Conservation (phyloP, 2,329 filamentous ascomycete genomes). For the Pestalotiopsis sp. region DNA sequence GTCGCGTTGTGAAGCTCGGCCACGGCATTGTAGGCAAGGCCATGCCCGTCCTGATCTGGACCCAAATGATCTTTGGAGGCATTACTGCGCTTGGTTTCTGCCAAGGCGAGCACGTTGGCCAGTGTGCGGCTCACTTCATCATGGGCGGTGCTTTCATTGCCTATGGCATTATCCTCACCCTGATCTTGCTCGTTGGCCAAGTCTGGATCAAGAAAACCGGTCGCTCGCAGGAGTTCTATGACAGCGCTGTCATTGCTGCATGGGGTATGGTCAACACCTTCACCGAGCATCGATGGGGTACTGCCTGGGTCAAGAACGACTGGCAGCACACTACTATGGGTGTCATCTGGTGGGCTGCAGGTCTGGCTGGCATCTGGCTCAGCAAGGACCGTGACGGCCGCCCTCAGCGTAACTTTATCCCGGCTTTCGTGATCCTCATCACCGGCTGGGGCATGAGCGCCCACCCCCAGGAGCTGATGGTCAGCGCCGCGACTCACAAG, state of each 20-base stretch:
- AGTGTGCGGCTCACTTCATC: constrained; percentile 96
- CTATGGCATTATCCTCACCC: constrained; percentile 85
- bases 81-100: constrained; percentile 94
- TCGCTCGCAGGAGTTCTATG: constrained; percentile 95
- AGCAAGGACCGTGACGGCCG: constrained; percentile 80
- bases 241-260: constrained; percentile 84
- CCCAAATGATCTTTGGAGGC: constrained; percentile 94
- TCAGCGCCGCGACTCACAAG: constrained; percentile 85
- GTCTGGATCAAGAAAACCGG: constrained; percentile 81
- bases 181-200: constrained; percentile 87
- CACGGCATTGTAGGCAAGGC: constrained; percentile 86
- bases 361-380: constrained; percentile 89
- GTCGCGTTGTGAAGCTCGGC: constrained; percentile 68
- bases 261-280: constrained; percentile 99
- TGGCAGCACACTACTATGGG: constrained; percentile 99
- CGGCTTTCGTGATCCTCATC: constrained; percentile 85
- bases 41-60: constrained; percentile 86
- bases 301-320: constrained; percentile 87
- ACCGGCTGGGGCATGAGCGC: constrained; percentile 96
- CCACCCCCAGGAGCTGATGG: constrained; percentile 80
- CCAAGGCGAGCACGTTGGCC: constrained; percentile 85
- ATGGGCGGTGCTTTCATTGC: constrained; percentile 97
- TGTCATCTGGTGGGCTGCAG: constrained; percentile 97
- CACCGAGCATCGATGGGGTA: constrained; percentile 94
- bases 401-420: constrained; percentile 91